Evolutionary conservation across 805 yeast genomes (phyloP).

Genomic region (Cyberlindnera lachancei): DNA sequence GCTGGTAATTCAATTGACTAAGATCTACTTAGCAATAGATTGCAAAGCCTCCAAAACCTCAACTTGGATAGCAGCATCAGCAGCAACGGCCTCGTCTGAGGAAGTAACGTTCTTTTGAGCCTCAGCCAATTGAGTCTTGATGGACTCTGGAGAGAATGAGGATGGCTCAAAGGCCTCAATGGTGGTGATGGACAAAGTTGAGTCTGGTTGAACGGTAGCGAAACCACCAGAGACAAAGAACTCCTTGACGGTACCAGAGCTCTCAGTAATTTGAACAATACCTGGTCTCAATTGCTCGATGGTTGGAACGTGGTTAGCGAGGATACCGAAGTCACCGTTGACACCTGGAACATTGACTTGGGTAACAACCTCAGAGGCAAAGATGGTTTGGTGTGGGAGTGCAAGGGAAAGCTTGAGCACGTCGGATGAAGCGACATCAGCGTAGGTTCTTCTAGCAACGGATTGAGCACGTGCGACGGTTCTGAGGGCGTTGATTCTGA

Average conservation of each 20-base stretch:
- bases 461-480: conserved; percentile 33
- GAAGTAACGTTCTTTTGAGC: conserved; percentile 88
- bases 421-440: conserved; percentile 71
- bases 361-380: conserved; percentile 37
- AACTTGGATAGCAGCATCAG: conserved; percentile 91
- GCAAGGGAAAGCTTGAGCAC: conserved; percentile 83
- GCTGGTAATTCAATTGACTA: too few relatives aligned
- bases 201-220: conserved; percentile 93
- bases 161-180: conserved; percentile 93
- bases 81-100: conserved; percentile 81
- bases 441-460: conserved; percentile 75
- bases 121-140: conserved; percentile 77
- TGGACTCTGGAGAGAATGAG: conserved; percentile 71
- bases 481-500: conserved; percentile 23
- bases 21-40: conserved; percentile 64
- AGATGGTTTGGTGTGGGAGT: conserved; percentile 74
- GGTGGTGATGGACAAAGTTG: conserved; percentile 82
- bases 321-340: conserved; percentile 93
- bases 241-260: conserved; percentile 63
- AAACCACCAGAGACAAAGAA: conserved; percentile 94
- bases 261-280: conserved; percentile 82
- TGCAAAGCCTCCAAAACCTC: conserved; percentile 94
- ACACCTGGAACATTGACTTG: conserved; percentile 95
- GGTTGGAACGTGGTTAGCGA: conserved; percentile 96
- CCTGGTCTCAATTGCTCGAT: conserved; percentile 97